Base-by-base conservation (phyloP, 164 flowering plant species). In the Liquidambar formosana region DNA sequence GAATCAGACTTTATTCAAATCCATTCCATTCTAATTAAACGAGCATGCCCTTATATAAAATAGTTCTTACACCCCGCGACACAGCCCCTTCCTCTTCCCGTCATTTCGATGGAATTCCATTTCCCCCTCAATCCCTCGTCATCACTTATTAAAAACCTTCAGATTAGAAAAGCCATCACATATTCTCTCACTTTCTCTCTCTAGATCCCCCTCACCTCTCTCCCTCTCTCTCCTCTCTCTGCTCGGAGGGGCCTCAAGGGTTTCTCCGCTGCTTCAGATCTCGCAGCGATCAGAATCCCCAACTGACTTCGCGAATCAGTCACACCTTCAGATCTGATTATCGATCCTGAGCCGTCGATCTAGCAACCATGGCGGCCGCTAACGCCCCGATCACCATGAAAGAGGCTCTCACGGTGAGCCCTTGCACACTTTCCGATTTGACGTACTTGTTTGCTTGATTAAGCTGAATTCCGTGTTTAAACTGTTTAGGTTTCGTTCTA, bases 381-480 rank as follows among this genome's bases (percentile, higher is more conserved):
- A 92, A 75, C 76, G 99, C 99, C 60, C 99, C 99, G 71, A 92
- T 94, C 85, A 72, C 91, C 71, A 94, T 94, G 99, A 89, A 83
- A 66, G 99, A 94, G 76, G 87, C 89, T 64, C 68, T 94, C 47
- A 92, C 97, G 77, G 98, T 96, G 26, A 69, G 83, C 75, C 22
- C 33, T 44, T 16, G 49, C 57, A 59, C 57, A 15, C 21, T 66
- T 61, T 60, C 66, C 1, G 27, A 69, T 46, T 64, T 63, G 8
- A 21, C 28, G 11, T 44, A 51, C 26, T 27, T 3, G 10, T 58
- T 12, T 45, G 62, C 67, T 38, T 61, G 8, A 41, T 58, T 23
- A 21, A 57, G 71, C 70, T 75, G 63, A 65, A 67, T 56, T 74
- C 21, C 21, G 49, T 12, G 22, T 18, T 33, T 11, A 16, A 16